phyloP scores from a whole-genome alignment of 2,329 filamentous ascomycete species.

The Pestalotiopsis sp. region DNA sequence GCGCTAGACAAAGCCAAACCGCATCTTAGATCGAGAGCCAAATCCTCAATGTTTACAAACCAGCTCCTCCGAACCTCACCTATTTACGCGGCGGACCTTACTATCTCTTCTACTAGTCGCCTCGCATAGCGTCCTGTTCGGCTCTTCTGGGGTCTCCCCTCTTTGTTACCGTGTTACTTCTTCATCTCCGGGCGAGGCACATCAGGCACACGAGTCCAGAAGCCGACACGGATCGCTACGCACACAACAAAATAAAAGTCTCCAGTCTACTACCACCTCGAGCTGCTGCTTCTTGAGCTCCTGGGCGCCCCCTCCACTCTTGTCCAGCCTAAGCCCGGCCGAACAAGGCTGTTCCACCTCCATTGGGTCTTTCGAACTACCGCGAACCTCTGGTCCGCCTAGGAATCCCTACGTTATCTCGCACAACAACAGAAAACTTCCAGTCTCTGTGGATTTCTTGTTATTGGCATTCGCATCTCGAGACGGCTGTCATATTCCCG shows the following conservation, averaged over 20 bases:
- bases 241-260: neutral
- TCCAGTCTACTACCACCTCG: neutral
- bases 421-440: constrained; percentile 1
- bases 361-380: neutral
- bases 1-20: neutral
- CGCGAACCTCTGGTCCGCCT: neutral
- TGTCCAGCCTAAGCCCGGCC: neutral
- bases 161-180: neutral
- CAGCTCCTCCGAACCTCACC: neutral
- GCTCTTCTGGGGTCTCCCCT: neutral
- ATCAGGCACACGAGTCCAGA: neutral
- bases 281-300: neutral
- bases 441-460: neutral
- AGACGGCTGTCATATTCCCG: constrained; percentile 17
- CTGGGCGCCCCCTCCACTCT: neutral
- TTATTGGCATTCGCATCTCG: neutral
- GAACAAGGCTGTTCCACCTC: constrained; percentile 2
- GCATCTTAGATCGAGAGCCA: neutral
- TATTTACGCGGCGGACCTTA: neutral
- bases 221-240: neutral
- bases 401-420: neutral
- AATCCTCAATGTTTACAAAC: neutral
- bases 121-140: neutral
- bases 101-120: neutral
- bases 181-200: neutral